A percentile compares a stretch with the other conserved stretches of the same genome.
Evolutionary conservation across 768 basidiomycete species (phyloP).

Genomic region (Boletellus ananas): DNA sequence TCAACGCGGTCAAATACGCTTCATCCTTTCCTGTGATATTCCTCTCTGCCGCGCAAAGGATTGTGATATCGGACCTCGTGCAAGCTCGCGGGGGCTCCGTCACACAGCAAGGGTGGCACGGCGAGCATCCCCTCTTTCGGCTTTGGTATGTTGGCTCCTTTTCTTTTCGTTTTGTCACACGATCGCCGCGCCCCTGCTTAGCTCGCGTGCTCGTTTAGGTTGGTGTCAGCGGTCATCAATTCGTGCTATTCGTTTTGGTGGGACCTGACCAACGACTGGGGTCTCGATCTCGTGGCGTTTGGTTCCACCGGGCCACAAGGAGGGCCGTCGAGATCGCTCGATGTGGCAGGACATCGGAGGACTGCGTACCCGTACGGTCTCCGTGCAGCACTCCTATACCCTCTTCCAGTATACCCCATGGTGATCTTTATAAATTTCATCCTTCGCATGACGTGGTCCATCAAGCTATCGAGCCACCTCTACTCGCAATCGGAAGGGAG

Average conservation of each 20-base stretch:
- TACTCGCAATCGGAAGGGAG: constrained; percentile 78
- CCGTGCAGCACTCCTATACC: constrained; percentile 70
- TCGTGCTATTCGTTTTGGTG: constrained; percentile 98
- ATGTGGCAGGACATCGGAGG: constrained; percentile 11
- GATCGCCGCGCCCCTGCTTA: too few relatives aligned
- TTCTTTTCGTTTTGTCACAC: too few relatives aligned
- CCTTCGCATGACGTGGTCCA: constrained; percentile 89
- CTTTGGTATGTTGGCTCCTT: constrained; percentile 59
- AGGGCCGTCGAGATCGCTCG: constrained; percentile 35
- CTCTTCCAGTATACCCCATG: constrained; percentile 81
- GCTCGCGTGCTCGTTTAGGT: constrained; percentile 43
- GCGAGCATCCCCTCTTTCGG: constrained; percentile 75
- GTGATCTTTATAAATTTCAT: constrained; percentile 79
- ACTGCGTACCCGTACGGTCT: constrained; percentile 63
- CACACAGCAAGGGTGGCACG: constrained; percentile 56
- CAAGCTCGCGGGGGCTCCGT: constrained; percentile 44
- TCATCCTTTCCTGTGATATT: constrained; percentile 95
- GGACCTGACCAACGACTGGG: constrained; percentile 99
- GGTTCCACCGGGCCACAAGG: constrained; percentile 24
- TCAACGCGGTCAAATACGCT: constrained; percentile 95
- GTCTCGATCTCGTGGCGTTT: constrained; percentile 66
- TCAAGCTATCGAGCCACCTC: constrained; percentile 85
- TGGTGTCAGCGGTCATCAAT: constrained; percentile 80
- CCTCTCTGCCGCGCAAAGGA: constrained; percentile 85
- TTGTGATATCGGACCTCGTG: constrained; percentile 58